Evolutionary conservation across 495 filamentous ascomycete genomes (phyloP), one percentile per base, ranked within the genome.

Genomic region (Penicillium tannophilum): DNA sequence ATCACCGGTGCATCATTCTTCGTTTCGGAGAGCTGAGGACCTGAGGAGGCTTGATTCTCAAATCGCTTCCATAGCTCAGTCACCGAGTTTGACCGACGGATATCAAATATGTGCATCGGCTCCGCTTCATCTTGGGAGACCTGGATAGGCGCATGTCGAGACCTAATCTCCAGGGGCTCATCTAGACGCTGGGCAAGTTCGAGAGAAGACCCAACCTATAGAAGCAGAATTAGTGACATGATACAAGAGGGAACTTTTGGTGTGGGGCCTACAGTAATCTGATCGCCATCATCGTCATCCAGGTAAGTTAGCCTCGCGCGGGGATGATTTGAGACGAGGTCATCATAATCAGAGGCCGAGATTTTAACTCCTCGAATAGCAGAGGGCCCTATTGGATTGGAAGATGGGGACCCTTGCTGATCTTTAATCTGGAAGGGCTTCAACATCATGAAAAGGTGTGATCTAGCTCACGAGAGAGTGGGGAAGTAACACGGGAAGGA

Each of bases 201-300:
- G 30, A 79, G 68, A 46, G 79, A 76, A 10, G 79, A 82, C 26
- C 80, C 80, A 58, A 82, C 74, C 80, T 82, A 61, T 26, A 47
- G 31, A 58, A 16, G 30, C 19, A 52, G 44, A 19, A 5, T 62
- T 67, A 61, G 26, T 53, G 14, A n/a, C 16, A 28, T 45, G 24
- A 20, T 17, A 23, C 19, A 12, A 10, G 12, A 28, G n/a, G n/a
- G 17, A n/a, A 35, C 1, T 6, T 26, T 24, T 6, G 14, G 44
- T 36, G 28, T 51, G 35, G 23, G 51, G 66, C 79, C 70, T 63
- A 84, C 83, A 16, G 75, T 83, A 52, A 85, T 84, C 43, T 83
- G 80, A 59, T 84, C 82, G 36, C 83, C 80, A 61, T 84, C 81
- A 59, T 84, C 82, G 11, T 84, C 79, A 61, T 85, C 83, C 16